phyloP scores from a whole-genome alignment of 306 rosid genomes.

The Pachyrhizus erosus region DNA sequence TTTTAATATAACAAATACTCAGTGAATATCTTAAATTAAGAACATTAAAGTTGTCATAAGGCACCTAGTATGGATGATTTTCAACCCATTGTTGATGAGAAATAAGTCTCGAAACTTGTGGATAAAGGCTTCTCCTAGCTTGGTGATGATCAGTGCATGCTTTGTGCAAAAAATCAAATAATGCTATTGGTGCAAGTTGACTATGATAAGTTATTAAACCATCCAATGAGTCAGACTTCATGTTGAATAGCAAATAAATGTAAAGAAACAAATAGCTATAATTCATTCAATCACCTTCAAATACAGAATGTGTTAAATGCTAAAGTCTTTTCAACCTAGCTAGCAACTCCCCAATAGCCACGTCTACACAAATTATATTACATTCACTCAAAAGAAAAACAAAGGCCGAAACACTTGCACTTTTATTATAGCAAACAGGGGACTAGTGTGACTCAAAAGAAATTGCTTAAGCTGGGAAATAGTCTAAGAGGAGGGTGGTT shows the following conservation, averaged over 20 bases:
- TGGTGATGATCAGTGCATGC: no score
- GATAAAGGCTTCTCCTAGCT: no score
- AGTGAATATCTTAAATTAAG: no score
- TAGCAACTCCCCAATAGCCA: not conserved
- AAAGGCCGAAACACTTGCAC: not conserved
- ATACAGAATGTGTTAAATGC: not conserved
- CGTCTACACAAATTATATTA: not conserved
- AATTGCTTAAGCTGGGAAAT: not conserved
- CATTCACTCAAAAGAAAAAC: not conserved
- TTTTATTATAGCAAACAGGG: not conserved
- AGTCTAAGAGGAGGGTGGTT: conserved; percentile 51
- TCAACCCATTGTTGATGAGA: no score
- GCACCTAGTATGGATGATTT: no score
- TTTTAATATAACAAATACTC: no score
- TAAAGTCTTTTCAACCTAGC: not conserved
- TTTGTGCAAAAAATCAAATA: no score
- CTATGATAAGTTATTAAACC: not conserved
- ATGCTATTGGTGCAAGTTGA: not conserved
- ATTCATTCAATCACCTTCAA: not conserved
- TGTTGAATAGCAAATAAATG: not conserved
- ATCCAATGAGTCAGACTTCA: not conserved
- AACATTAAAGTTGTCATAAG: no score
- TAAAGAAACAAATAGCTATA: not conserved
- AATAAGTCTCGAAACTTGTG: no score
- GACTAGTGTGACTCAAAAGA: not conserved